Evolutionary conservation across 148 eudicot species (phyloP).

Genomic region (Tetragonia tetragonoides): DNA sequence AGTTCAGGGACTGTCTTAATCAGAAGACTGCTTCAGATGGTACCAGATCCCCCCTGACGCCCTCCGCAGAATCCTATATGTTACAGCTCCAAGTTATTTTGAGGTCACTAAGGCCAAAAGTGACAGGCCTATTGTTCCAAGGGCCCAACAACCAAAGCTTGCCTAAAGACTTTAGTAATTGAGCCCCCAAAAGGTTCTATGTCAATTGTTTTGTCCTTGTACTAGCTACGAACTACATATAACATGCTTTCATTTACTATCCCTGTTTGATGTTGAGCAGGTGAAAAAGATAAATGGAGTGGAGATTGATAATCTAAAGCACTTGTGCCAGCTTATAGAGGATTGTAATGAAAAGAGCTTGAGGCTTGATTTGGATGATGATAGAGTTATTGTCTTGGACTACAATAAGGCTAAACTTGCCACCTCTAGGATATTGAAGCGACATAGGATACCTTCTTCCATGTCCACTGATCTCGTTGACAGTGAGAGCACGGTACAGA

Average conservation of each 20-base stretch:
- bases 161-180: background rate
- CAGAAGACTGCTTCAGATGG: too few species aligned
- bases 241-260: background rate
- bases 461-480: conserved; percentile 57
- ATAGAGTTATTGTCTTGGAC: conserved; percentile 73
- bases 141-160: background rate
- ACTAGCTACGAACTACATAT: background rate
- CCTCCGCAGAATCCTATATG: too few species aligned
- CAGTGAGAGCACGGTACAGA: conserved; percentile 27
- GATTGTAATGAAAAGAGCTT: conserved; percentile 56
- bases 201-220: background rate
- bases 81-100: background rate
- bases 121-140: background rate
- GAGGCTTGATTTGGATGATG: conserved; percentile 87
- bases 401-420: conserved; percentile 70
- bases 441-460: conserved; percentile 84
- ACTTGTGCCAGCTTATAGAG: conserved; percentile 67
- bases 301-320: conserved; percentile 72
- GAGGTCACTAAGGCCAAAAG: background rate
- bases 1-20: too few species aligned
- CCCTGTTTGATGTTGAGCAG: conserved; percentile 36
- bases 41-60: too few species aligned
- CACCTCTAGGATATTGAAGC: conserved; percentile 71
- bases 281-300: conserved; percentile 79
- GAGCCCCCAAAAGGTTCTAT: background rate